Base-by-base conservation (phyloP, 495 filamentous ascomycete species). In the Penicilliopsis zonata region DNA sequence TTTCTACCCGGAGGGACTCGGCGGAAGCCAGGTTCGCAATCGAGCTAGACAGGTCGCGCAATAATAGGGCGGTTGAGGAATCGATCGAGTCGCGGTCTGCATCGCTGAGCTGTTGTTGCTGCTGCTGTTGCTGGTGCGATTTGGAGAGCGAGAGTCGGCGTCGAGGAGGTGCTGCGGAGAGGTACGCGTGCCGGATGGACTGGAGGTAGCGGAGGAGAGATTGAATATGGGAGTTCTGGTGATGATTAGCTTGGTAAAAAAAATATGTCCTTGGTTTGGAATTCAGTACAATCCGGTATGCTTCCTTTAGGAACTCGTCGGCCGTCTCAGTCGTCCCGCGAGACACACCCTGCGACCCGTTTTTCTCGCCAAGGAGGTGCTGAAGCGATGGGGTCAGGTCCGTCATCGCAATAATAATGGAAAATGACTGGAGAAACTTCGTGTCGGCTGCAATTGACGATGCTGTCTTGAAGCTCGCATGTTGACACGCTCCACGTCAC, bases 291-390 rank as follows among this genome's bases (percentile, higher is more conserved):
- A 98, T 98, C 57, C 78, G 72, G 58, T 94, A 85, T 29, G 90
- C 90, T 63, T 96, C 92, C 56, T 90, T 87, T 19, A 98, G 68
- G 52, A 96, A 98, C 58, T 84, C 82, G 50, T 95, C 85, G 31
- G 82, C 62, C 20, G 59, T 65, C 38, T 72, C 65, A 25, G 58
- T 53, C 5, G 68, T 47, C 30, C n/a, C n/a, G n/a, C n/a, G n/a
- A n/a, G n/a, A 22, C n/a, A n/a, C n/a, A n/a, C n/a, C n/a, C n/a
- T n/a, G n/a, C n/a, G n/a, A n/a, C n/a, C n/a, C n/a, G 17, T 31
- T 30, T 74, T 68, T 36, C 37, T 62, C 53, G 34, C 66, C 67
- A 5, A 86, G 66, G 19, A 76, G 63, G 39, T 73, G 13, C n/a
- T 32, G 21, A 13, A 85, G 74, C 19, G 67, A 43, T 4, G 72